Base-by-base conservation (phyloP, 2,329 filamentous ascomycete genomes). In the Fusarium sp. region DNA sequence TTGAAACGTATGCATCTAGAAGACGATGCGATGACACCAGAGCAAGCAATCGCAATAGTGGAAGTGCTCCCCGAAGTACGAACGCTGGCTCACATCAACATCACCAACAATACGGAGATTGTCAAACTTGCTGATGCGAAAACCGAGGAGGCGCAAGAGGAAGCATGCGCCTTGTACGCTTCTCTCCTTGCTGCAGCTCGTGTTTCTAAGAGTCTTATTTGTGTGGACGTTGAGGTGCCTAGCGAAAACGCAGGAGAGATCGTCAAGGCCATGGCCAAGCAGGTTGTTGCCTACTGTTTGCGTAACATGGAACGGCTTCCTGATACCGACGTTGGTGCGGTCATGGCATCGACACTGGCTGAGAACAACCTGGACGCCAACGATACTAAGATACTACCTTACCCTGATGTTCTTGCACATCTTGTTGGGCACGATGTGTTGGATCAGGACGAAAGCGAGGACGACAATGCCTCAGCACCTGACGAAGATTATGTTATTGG, bases 401-500 rank as follows among this genome's bases (percentile, higher is more conserved):
- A 78, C 53, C 93, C 94, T 6, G 92, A 97, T 67, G 91, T 97
- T 5, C 84, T 98, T 24, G 89, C 92, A 64, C 93, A 97, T 76
- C 87, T 98, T 40, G 92, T 97, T 30, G 94, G 94, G 6, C 87
- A 92, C 69, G 86, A 88, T 56, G 80, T 83, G 24, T 74, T 81
- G 50, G 72, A 77, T 34, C 82, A 75, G 77, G 87, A 76, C 77
- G 85, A 74, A 70, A 78, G 70, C 67, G 85, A 87, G 21, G 88
- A 90, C 44, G 86, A 90, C 21, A 84, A 88, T 42, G 88, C 90
- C 4, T 83, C 89, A 12, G 91, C 93, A 8, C 92, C 94, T 0
- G 93, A 97, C 68, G 91, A 97, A 59, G 93, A 97, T 77, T 98
- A 98, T 78, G 94, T 98, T 43, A 96, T 98, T 73, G 94, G 95